Conservation (phyloP, 352 stramenopile species). For the Globisporangium abappressorium region DNA sequence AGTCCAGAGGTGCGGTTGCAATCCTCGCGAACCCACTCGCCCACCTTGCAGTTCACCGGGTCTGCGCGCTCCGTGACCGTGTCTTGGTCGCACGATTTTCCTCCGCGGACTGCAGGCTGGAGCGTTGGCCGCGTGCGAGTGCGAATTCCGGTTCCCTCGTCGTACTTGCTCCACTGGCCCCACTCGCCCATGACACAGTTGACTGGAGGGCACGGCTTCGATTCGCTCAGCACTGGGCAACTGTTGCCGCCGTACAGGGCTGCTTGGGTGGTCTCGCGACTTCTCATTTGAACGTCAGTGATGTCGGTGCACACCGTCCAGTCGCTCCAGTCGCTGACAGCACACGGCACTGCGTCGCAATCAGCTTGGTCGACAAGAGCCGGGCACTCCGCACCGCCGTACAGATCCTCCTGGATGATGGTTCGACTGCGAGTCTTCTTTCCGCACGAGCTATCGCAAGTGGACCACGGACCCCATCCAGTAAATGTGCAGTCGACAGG, state of each 20-base stretch:
- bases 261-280: constrained; percentile 27
- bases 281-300: constrained; percentile 30
- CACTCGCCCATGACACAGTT: constrained; percentile 44
- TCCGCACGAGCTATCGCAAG: constrained; percentile 23
- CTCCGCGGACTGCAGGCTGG: constrained; percentile 38
- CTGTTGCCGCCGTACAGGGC: constrained; percentile 35
- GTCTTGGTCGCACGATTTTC: constrained; percentile 29
- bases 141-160: constrained; percentile 31
- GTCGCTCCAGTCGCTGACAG: constrained; percentile 38
- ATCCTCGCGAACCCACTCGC: constrained; percentile 41
- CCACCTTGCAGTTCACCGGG: constrained; percentile 49
- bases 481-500: constrained; percentile 47
- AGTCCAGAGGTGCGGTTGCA: constrained; percentile 33
- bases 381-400: constrained; percentile 48
- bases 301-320: constrained; percentile 47
- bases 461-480: constrained; percentile 30
- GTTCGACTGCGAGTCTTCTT: constrained; percentile 37
- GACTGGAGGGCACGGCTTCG: constrained; percentile 34
- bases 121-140: constrained; percentile 25
- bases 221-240: constrained; percentile 28
- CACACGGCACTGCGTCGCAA: constrained; percentile 51
- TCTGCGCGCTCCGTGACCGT: constrained; percentile 31
- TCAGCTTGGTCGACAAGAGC: constrained; percentile 28
- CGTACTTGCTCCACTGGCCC: constrained; percentile 38
- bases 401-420: constrained; percentile 43